phyloP scores from a whole-genome alignment of 176 grass and related monocot genomes.

The Lolium rigidum region DNA sequence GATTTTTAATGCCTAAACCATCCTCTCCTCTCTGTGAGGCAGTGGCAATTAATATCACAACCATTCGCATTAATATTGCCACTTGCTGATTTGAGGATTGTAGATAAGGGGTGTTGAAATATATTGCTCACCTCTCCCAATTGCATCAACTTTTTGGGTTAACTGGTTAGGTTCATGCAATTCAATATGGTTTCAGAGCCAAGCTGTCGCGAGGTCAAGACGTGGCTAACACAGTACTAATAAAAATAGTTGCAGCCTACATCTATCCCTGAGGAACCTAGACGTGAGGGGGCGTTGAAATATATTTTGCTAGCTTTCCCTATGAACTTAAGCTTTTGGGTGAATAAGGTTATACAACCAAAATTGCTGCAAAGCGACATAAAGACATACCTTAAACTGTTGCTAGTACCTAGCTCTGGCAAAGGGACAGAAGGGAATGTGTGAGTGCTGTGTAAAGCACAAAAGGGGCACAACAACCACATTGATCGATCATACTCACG shows the following conservation, averaged over 20 bases:
- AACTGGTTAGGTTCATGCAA: background rate
- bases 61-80: background rate
- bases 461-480: background rate
- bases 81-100: background rate
- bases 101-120: background rate
- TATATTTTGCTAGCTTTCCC: background rate
- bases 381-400: background rate
- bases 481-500: background rate
- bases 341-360: background rate
- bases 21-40: background rate
- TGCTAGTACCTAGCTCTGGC: background rate
- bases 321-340: background rate
- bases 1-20: background rate
- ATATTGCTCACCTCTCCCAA: background rate
- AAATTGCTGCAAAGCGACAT: background rate
- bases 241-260: background rate
- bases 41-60: background rate
- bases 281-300: background rate
- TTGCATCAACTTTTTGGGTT: background rate
- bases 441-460: background rate
- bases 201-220: background rate
- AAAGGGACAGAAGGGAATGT: background rate
- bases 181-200: background rate
- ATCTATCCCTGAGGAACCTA: background rate
- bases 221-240: background rate